These are phyloP conservation scores for Termitomyces sp. DNA, from an alignment of 768 basidiomycete genomes.

Conservation along the genomic window DNA sequence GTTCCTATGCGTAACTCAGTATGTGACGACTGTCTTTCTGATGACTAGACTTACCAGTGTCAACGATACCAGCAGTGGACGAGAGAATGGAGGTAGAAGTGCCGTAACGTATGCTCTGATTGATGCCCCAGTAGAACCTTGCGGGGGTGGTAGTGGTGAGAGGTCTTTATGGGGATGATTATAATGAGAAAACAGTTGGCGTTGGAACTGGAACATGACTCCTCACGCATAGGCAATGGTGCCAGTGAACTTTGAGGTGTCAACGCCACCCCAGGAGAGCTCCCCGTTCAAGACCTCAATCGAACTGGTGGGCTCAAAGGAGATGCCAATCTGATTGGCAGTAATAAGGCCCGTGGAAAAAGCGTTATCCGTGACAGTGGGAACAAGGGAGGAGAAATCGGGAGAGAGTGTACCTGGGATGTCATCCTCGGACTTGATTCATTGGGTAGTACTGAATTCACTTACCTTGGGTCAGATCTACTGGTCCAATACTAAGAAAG, in stretches of 20 bases:
- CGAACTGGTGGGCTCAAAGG: conserved; percentile 42
- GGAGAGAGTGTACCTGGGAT: conserved; percentile 27
- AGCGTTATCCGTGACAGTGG: conserved; percentile 58
- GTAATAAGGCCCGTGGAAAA: conserved; percentile 35
- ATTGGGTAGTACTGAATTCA: not conserved
- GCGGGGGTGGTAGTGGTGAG: conserved; percentile 44
- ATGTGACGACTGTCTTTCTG: not conserved
- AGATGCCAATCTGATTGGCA: conserved; percentile 40
- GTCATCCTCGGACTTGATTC: not conserved
- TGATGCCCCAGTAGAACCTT: conserved; percentile 52
- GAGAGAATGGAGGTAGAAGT: conserved; percentile 36
- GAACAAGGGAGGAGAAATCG: conserved; percentile 25
- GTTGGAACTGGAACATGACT: conserved; percentile 2
- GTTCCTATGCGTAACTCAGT: conserved; percentile 26
- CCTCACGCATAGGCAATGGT: conserved; percentile 36
- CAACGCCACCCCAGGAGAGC: conserved; percentile 49
- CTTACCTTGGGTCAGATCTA: conserved; percentile 43
- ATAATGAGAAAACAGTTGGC: not conserved
- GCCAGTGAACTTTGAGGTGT: conserved; percentile 38
- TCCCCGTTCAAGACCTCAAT: conserved; percentile 41
- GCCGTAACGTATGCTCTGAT: conserved; percentile 52
- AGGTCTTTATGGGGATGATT: conserved; percentile 24
- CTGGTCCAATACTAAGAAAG: conserved; percentile 52
- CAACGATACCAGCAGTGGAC: conserved; percentile 51
- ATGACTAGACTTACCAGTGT: conserved; percentile 36